Percentiles rank a stretch among this genome's conserved stretches.
Conservation (phyloP, 345 rosid species). For the Salix exigua region DNA sequence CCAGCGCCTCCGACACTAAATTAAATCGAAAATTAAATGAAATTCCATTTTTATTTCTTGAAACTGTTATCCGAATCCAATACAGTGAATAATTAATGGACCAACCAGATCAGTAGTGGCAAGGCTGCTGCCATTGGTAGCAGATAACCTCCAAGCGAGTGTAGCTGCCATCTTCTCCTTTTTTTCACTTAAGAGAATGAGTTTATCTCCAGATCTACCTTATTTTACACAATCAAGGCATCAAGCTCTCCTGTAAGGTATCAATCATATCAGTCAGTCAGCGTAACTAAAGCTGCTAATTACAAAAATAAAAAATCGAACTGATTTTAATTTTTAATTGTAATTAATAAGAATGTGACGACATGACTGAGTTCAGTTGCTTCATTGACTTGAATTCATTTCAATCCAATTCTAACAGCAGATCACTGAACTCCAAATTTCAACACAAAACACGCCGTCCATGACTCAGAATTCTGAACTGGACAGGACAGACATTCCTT, state of each 20-base stretch:
- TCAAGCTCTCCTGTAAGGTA: slow-evolving; percentile 50
- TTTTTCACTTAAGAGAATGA: slow-evolving; percentile 18
- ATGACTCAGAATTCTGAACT: not conserved
- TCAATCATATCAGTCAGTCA: slow-evolving; percentile 34
- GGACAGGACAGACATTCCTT: not conserved
- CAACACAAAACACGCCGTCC: not conserved
- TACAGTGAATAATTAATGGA: not conserved
- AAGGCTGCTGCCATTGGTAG: slow-evolving; percentile 73
- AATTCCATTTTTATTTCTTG: not conserved
- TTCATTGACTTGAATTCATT: not conserved
- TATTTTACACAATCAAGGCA: slow-evolving; percentile 45
- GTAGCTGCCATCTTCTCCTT: slow-evolving; percentile 65
- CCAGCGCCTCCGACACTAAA: slow-evolving; percentile 2
- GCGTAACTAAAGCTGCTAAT: not conserved
- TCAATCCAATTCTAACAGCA: not conserved
- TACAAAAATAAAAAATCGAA: not conserved
- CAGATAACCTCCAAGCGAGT: slow-evolving; percentile 77
- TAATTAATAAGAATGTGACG: not conserved
- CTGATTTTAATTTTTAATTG: not conserved
- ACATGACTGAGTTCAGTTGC: not conserved
- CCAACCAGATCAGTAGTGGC: slow-evolving; percentile 62
- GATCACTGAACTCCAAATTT: not conserved
- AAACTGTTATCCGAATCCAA: not conserved
- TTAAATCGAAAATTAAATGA: not conserved
- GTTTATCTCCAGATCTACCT: slow-evolving; percentile 61